Conservation (phyloP, 345 rosid genomes). For the sweet orange (Citrus sinensis) region DNA sequence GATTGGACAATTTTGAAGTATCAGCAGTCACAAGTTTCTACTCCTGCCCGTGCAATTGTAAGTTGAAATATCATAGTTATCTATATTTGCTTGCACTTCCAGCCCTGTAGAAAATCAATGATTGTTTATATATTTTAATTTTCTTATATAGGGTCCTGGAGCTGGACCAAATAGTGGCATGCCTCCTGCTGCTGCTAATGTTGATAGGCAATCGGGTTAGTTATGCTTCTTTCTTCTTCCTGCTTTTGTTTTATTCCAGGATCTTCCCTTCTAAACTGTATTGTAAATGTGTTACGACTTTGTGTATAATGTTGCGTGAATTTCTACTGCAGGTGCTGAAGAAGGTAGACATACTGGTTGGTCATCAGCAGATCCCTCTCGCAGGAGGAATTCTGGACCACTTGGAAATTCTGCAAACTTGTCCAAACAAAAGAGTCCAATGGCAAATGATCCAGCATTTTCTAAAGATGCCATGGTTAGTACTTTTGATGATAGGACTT, state of each 20-base stretch:
- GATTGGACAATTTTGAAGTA: constrained; percentile 94
- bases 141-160: constrained; percentile 51
- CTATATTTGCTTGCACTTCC: constrained; percentile 4
- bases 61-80: constrained; percentile 16
- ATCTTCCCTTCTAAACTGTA: not conserved
- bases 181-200: constrained; percentile 52
- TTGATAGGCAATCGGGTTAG: constrained; percentile 65
- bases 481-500: not conserved
- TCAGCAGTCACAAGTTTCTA: constrained; percentile 72
- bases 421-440: constrained; percentile 48
- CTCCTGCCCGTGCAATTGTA: constrained; percentile 56
- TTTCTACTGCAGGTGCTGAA: constrained; percentile 33
- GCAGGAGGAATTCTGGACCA: constrained; percentile 50
- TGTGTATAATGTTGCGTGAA: not conserved
- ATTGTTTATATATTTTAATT: not conserved
- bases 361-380: constrained; percentile 41
- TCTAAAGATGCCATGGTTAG: constrained; percentile 43
- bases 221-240: constrained; percentile 3
- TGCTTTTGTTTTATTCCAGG: not conserved
- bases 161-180: constrained; percentile 77
- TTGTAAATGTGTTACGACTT: not conserved
- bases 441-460: constrained; percentile 33
- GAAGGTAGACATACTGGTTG: constrained; percentile 38
- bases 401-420: constrained; percentile 29
- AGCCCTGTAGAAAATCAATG: not conserved